Evolutionary conservation across 2,329 filamentous ascomycete species (phyloP).

Genomic region (Paecilomyces sp.): DNA sequence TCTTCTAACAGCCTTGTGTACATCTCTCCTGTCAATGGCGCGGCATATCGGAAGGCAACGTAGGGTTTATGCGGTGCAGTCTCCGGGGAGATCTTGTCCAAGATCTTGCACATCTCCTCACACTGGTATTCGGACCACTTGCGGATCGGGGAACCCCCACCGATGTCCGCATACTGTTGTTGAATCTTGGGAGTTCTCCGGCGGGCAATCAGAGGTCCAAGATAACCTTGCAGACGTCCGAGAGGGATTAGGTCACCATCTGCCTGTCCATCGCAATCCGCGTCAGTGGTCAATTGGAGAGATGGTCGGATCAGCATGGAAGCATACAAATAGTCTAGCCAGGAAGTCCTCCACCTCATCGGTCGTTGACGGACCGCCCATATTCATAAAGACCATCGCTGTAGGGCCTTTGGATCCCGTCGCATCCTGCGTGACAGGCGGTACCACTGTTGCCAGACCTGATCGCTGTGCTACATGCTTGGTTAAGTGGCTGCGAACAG

Average conservation of each 20-base stretch:
- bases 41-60: constrained; percentile 91
- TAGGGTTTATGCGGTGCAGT: constrained; percentile 97
- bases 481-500: constrained; percentile 13
- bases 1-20: constrained; percentile 76
- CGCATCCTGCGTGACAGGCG: constrained; percentile 73
- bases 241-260: constrained; percentile 95
- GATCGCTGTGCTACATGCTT: constrained; percentile 18
- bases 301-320: constrained; percentile 10
- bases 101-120: constrained; percentile 91
- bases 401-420: constrained; percentile 71
- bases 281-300: constrained; percentile 3
- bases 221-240: constrained; percentile 79
- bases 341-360: constrained; percentile 86
- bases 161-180: constrained; percentile 91
- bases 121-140: constrained; percentile 97
- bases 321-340: constrained; percentile 78
- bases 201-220: constrained; percentile 79
- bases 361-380: constrained; percentile 88
- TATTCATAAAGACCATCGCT: constrained; percentile 98
- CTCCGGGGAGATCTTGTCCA: constrained; percentile 84
- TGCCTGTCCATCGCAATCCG: constrained; percentile 47
- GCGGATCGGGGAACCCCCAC: constrained; percentile 93
- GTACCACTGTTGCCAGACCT: constrained; percentile 54
- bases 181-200: constrained; percentile 92
- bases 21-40: constrained; percentile 90